phyloP scores from a whole-genome alignment of 2,329 filamentous ascomycete species.

The Fusarium duplospermum region DNA sequence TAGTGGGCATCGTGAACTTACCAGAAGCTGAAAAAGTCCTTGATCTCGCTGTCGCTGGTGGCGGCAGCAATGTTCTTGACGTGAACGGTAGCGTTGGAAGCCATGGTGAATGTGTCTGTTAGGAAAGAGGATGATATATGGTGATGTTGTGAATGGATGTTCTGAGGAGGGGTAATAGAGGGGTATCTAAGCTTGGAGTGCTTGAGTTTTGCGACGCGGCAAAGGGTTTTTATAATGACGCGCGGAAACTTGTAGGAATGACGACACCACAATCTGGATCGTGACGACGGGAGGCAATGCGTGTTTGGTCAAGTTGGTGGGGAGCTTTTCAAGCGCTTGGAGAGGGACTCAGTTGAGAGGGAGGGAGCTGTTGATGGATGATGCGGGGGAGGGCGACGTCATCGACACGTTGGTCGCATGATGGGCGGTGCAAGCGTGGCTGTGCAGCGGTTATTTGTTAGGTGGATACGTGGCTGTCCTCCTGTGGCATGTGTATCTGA shows the following conservation, averaged over 20 bases:
- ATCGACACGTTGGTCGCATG: conserved; percentile 41
- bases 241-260: conserved; percentile 25
- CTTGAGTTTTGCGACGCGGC: background rate
- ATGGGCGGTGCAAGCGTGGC: conserved; percentile 39
- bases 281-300: conserved; percentile 35
- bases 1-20: conserved; percentile 55
- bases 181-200: conserved; percentile 31
- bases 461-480: conserved; percentile 5
- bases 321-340: conserved; percentile 17
- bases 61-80: conserved; percentile 88
- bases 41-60: conserved; percentile 90
- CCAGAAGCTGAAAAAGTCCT: conserved; percentile 98
- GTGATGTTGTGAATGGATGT: background rate
- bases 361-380: conserved; percentile 38
- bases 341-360: conserved; percentile 6
- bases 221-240: conserved; percentile 28
- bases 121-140: background rate
- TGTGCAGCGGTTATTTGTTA: conserved; percentile 21
- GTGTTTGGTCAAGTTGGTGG: conserved; percentile 14
- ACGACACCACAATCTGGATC: conserved; percentile 32
- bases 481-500: rapidly evolving
- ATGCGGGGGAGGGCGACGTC: conserved; percentile 46
- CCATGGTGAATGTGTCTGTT: conserved; percentile 57
- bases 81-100: conserved; percentile 75
- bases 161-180: conserved; percentile 2